phyloP scores from a whole-genome alignment of 305 asterid species.

The Fraxinus velutina region DNA sequence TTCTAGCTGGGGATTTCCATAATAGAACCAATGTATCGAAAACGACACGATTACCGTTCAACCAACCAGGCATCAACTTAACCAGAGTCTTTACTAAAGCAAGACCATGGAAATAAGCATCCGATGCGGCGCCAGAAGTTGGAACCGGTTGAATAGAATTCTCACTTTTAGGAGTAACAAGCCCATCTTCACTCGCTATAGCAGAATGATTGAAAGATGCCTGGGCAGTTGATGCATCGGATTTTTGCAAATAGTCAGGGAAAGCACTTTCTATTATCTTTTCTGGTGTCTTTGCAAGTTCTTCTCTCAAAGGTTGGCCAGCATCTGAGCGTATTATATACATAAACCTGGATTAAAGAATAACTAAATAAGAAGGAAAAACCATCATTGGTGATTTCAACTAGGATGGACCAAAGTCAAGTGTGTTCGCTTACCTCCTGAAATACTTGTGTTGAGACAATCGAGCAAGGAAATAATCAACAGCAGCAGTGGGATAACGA shows the following conservation, averaged over 20 bases:
- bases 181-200: conserved; percentile 52
- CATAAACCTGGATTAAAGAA: conserved; percentile 68
- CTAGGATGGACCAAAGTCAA: conserved; percentile 1
- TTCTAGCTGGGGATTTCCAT: conserved; percentile 94
- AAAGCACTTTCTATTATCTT: conserved; percentile 93
- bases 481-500: conserved; percentile 89
- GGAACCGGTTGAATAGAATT: conserved; percentile 50
- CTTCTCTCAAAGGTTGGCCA: conserved; percentile 98
- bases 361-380: conserved; percentile 19
- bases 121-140: conserved; percentile 52
- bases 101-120: conserved; percentile 98
- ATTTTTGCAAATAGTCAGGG: conserved; percentile 58
- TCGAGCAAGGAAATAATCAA: conserved; percentile 92
- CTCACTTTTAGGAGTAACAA: conserved; percentile 61
- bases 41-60: conserved; percentile 77
- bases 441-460: conserved; percentile 82
- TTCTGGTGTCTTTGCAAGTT: conserved; percentile 95
- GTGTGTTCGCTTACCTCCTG: conserved; percentile 60
- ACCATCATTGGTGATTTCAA: conserved; percentile 10
- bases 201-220: conserved; percentile 61
- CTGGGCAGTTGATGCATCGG: conserved; percentile 51
- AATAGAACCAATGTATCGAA: conserved; percentile 79
- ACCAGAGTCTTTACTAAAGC: conserved; percentile 85
- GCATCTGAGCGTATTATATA: conserved; percentile 94
- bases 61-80: conserved; percentile 95